A percentile compares a stretch with the other conserved stretches of the same genome.
Conservation (phyloP, 305 asterid genomes). For the Fraxinus paxiana region DNA sequence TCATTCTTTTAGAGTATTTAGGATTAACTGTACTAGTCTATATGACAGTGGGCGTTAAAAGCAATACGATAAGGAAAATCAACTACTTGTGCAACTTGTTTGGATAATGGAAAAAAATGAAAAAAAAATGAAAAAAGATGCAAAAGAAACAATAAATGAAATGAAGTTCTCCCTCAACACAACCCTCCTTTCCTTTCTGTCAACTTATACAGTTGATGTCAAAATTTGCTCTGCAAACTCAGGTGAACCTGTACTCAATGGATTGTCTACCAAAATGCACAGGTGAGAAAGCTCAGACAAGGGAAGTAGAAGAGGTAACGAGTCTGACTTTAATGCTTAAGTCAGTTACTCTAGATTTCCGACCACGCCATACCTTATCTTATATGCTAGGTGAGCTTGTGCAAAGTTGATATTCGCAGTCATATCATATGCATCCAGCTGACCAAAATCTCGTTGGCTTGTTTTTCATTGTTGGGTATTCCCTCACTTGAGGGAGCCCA, state of each 20-base stretch:
- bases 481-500: too few species aligned
- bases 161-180: not conserved
- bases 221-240: not conserved
- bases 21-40: not conserved
- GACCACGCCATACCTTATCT: not conserved
- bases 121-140: not conserved
- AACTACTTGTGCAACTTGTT: not conserved
- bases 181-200: not conserved
- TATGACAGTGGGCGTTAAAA: not conserved
- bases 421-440: not conserved
- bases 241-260: not conserved
- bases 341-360: not conserved
- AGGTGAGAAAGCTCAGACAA: not conserved
- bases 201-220: not conserved
- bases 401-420: not conserved
- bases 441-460: not conserved
- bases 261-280: not conserved
- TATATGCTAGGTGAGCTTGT: not conserved
- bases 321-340: not conserved
- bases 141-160: not conserved
- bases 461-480: too few species aligned
- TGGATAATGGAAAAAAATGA: not conserved
- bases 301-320: not conserved
- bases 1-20: not conserved
- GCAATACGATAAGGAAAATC: not conserved